phyloP scores from a whole-genome alignment of 495 filamentous ascomycete species.

The Tuber magnatum region DNA sequence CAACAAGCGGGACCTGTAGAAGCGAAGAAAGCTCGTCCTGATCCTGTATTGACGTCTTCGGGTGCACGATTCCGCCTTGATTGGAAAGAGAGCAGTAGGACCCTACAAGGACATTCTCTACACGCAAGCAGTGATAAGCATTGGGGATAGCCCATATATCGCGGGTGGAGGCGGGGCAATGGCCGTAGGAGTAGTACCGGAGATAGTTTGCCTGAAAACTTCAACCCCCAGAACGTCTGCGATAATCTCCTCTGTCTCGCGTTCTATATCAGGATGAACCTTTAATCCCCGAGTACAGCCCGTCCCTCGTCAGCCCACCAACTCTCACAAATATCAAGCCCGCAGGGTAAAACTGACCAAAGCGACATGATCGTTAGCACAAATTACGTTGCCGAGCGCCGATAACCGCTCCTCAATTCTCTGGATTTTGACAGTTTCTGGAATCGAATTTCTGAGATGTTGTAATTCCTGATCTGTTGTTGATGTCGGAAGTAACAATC shows the following conservation, averaged over 20 bases:
- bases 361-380: slow-evolving; percentile 91
- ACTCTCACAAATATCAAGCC: background rate
- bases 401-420: slow-evolving; percentile 96
- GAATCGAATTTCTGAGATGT: slow-evolving; percentile 87
- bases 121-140: slow-evolving; percentile 32
- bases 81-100: slow-evolving; percentile 94
- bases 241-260: slow-evolving; percentile 91
- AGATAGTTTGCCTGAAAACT: slow-evolving; percentile 92
- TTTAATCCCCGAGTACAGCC: background rate
- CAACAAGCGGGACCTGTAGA: slow-evolving; percentile 91
- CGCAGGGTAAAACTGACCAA: slow-evolving; percentile 49
- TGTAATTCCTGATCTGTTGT: slow-evolving; percentile 98
- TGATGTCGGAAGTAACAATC: slow-evolving; percentile 87
- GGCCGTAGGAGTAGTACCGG: slow-evolving; percentile 14
- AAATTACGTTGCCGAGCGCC: slow-evolving; percentile 94
- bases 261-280: slow-evolving; percentile 85
- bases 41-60: slow-evolving; percentile 91
- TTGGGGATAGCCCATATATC: background rate
- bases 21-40: slow-evolving; percentile 93
- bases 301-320: background rate
- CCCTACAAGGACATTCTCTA: slow-evolving; percentile 92
- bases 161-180: background rate
- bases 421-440: slow-evolving; percentile 79
- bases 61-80: slow-evolving; percentile 93
- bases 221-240: slow-evolving; percentile 95